Base-by-base conservation (phyloP, 306 rosid genomes). In the Trifolium dubium region DNA sequence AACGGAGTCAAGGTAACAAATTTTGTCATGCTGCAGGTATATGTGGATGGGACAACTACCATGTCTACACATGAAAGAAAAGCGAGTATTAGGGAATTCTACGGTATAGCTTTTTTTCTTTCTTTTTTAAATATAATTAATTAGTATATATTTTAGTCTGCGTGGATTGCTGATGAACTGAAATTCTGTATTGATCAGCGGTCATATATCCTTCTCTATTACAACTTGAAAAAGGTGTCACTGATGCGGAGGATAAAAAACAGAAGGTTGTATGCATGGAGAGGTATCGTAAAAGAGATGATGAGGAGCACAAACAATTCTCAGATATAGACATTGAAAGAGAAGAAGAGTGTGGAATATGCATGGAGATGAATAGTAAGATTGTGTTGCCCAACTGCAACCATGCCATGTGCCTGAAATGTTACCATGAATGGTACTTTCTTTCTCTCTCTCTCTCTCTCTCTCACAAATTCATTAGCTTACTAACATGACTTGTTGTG, bases 301-400 rank as follows among this genome's bases (percentile, higher is more conserved):
- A 85, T 0, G 96, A 84, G 66, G 97, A 86, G 54, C 61, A 56
- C 17, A 51, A 77, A 65, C 88, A 71, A 37, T 66, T 64, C 72
- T 85, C 90, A 0, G 98, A 93, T 65, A 81, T 82, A 46, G 97
- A 93, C 67, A 78, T 84, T 75, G 98, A 93, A 84, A 85, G 98
- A 75, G 98, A 93, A 83, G 97, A 93, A 78, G 98, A 93, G 76
- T 93, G 98, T 58, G 98, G 97, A 67, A 93, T 93, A 83, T 93
- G 98, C 84, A 93, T 93, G 98, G 97, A 93, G 74, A 79, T 83
- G 79, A 88, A 86, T 75, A 87, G 90, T 74, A 93, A 93, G 88
- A 87, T 89, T 80, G 94, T 93, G 31, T 81, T 93, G 85, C 98
- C 98, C 23, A 82, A 86, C 78, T 93, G 98, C 89, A 89, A 89